Conservation (phyloP, 805 yeast genomes). For the Cyberlindnera maritima region DNA sequence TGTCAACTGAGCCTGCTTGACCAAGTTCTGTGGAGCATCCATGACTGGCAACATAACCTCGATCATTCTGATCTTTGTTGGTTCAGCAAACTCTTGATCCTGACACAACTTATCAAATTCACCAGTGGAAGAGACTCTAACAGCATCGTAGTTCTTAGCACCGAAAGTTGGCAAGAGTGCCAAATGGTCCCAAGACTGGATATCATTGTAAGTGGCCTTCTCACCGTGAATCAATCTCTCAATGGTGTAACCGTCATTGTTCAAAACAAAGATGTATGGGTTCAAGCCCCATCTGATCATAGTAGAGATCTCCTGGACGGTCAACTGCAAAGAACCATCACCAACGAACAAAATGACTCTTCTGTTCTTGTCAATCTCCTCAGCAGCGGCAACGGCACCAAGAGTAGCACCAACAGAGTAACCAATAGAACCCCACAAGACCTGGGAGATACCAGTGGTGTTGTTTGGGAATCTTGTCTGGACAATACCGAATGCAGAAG, state of each 20-base stretch:
- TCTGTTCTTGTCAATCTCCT: conserved; percentile 56
- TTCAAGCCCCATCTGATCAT: conserved; percentile 63
- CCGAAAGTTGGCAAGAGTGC: conserved; percentile 49
- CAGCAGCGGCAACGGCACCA: conserved; percentile 69
- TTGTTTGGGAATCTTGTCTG: conserved; percentile 62
- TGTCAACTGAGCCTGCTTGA: conserved; percentile 63
- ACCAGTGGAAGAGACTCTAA: conserved; percentile 52
- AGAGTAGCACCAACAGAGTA: conserved; percentile 64
- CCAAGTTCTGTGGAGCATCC: conserved; percentile 69
- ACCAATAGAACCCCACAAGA: conserved; percentile 76
- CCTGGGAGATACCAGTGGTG: conserved; percentile 68
- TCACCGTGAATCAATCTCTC: conserved; percentile 73
- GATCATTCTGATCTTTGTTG: conserved; percentile 60
- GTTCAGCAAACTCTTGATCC: conserved; percentile 46
- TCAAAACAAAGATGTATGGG: conserved; percentile 67
- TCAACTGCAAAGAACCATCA: conserved; percentile 74
- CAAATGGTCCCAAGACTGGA: conserved; percentile 68
- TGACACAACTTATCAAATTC: conserved; percentile 52
- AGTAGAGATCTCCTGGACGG: conserved; percentile 71
- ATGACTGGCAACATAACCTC: conserved; percentile 66
- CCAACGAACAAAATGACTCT: conserved; percentile 69
- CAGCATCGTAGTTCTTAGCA: conserved; percentile 51
- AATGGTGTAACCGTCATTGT: conserved; percentile 74
- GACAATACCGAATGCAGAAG: conserved; percentile 70
- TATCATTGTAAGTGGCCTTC: conserved; percentile 59